Conservation (phyloP, 1,284 basidiomycete species). For the Ganoderma leucocontextum region DNA sequence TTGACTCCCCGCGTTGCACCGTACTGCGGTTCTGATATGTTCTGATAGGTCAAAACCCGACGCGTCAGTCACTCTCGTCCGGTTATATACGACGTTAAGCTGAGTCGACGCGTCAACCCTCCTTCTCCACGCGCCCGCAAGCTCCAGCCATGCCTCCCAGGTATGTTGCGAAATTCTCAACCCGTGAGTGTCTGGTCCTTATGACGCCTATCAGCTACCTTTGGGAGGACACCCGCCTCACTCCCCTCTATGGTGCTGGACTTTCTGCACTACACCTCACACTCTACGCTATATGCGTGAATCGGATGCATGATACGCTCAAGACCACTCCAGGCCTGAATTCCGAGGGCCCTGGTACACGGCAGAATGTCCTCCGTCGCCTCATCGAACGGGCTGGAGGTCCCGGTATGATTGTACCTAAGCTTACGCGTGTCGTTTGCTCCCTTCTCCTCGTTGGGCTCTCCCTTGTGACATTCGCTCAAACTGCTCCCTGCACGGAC, state of each 20-base stretch:
- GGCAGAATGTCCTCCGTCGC: not conserved
- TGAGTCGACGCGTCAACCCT: not conserved
- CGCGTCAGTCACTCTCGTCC: not conserved
- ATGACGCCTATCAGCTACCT: not conserved
- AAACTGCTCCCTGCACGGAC: conserved; percentile 8
- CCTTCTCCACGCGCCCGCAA: not conserved
- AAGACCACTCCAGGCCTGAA: not conserved
- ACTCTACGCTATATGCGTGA: conserved; percentile 17
- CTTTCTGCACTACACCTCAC: conserved; percentile 33
- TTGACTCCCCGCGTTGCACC: not conserved
- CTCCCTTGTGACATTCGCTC: conserved; percentile 29
- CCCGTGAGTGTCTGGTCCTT: too few relatives aligned
- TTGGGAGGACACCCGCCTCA: not conserved
- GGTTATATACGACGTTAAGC: not conserved
- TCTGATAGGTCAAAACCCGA: not conserved
- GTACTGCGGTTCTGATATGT: not conserved
- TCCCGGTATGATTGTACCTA: conserved; percentile 36
- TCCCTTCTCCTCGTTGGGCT: conserved; percentile 38
- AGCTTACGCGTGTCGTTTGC: conserved; percentile 36
- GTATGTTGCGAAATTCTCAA: not conserved
- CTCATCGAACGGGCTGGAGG: conserved; percentile 34
- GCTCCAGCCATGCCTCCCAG: not conserved
- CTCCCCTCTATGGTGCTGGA: conserved; percentile 4
- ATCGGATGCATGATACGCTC: not conserved
- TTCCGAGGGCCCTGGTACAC: not conserved